Evolutionary conservation across 805 yeast genomes (phyloP), one percentile per base, ranked within the genome.

Genomic region (Metschnikowia gelsemii): DNA sequence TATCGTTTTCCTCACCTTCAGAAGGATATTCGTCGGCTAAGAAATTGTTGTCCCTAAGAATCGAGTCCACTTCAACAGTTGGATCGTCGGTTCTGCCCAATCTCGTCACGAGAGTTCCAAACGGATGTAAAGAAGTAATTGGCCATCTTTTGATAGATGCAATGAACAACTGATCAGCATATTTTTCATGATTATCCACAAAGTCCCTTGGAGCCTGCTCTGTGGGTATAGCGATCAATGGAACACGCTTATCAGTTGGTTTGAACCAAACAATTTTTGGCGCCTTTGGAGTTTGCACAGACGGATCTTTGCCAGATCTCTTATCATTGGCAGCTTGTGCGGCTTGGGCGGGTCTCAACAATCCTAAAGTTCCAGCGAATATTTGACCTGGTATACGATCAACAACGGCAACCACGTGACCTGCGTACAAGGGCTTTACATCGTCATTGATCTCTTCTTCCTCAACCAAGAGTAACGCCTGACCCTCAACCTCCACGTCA

Each of bases 231-330:
- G 99, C 99, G 70, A 93, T 90, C 50, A 93, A 73, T 4, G 99
- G 99, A 16, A 93, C 99, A 49, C 95, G 87, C 66, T 93, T 93
- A 62, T 93, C 99, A 1, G 96, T 90, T 27, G 99, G 99, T 61
- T 93, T 93, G 64, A 93, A 93, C 99, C 99, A 93, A 24, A 93
- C 97, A 70, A 93, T 93, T 61, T 93, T 93, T 24, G 99, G 99
- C 31, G 79, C 78, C 41, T 60, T 65, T 14, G 73, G 71, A 52
- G 72, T 64, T 45, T 64, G 72, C 13, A 69, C 66, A 12, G 72
- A 62, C 5, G 73, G 64, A 40, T 73, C 78, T 48, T 68, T 67
- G 14, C 79, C 80, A 37, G 57, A 61, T 43, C 69, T 64, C 43
- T 69, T 68, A 48, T 68, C 74, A 56, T 81, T 82, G 35, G 85